phyloP scores from a whole-genome alignment of 2,329 filamentous ascomycete species.

The Trichoderma sp. region DNA sequence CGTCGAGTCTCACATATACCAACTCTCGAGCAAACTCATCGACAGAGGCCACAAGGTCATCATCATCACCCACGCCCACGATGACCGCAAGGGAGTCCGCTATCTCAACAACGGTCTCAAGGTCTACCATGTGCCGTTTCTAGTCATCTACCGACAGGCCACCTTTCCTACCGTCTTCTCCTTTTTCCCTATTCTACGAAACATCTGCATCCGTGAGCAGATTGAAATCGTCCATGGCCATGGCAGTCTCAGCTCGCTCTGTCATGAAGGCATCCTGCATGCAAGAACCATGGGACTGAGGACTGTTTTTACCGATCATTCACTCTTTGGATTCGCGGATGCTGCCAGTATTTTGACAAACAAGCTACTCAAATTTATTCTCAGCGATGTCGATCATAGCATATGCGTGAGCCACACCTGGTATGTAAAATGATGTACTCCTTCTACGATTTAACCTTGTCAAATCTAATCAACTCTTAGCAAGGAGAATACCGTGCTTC shows the following conservation, averaged over 20 bases:
- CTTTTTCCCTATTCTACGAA: conserved; percentile 96
- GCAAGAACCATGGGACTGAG: conserved; percentile 93
- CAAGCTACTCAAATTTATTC: conserved; percentile 90
- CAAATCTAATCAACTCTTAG: conserved; percentile 43
- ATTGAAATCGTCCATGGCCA: conserved; percentile 99
- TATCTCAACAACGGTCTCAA: conserved; percentile 98
- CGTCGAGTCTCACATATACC: conserved; percentile 97
- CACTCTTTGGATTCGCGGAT: conserved; percentile 94
- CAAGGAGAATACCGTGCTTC: conserved; percentile 95
- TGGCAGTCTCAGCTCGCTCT: conserved; percentile 86
- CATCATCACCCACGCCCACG: conserved; percentile 93
- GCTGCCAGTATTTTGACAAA: conserved; percentile 94
- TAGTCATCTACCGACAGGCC: conserved; percentile 89
- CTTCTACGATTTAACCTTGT: background rate
- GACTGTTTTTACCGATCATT: conserved; percentile 97
- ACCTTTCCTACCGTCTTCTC: conserved; percentile 98
- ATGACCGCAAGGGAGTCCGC: conserved; percentile 84
- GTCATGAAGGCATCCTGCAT: conserved; percentile 92
- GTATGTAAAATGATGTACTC: conserved; percentile 45
- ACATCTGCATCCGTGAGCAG: conserved; percentile 89
- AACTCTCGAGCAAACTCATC: conserved; percentile 92
- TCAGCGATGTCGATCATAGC: conserved; percentile 97
- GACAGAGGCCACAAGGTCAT: conserved; percentile 98
- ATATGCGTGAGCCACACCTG: conserved; percentile 98
- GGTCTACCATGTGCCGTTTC: conserved; percentile 95